Evolutionary conservation across 179 eudicot genomes (phyloP), one percentile per base, ranked within the genome.

Genomic region (Patellifolia procumbens): DNA sequence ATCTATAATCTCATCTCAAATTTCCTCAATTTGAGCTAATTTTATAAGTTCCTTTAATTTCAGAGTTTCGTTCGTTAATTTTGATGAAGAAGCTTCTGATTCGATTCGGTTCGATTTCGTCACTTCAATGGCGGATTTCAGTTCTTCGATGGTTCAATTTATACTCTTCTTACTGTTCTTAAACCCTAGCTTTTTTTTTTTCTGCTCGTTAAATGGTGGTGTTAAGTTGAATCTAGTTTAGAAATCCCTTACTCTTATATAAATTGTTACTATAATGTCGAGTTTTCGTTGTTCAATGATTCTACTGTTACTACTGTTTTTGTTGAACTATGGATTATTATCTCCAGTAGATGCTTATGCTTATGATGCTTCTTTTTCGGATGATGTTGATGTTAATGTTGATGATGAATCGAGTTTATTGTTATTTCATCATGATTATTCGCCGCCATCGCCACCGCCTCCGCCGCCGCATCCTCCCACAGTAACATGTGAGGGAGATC

Each of bases 391-490:
- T n/a, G 71, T 60, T 11, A 58, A 9, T 5, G 82, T 78, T 28
- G 80, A 75, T 16, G 74, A 61, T 15, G 84, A 83, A 31, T 76
- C 72, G n/a, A 51, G 15, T 43, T 5, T 42, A n/a, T 42, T 59
- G 35, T 74, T 78, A 28, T 67, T 58, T 19, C 74, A 75, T 20
- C 81, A 84, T 12, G 96, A 92, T 72, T 92, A 94, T 80, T 82
- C 96, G 3, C 96, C 96, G 26, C 97, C 97, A 19, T 76, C 94
- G 9, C 96, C 94, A 16, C 92, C 98, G 0, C 79, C 92, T 0
- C 89, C 91, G 9, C 87, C 92, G 15, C 93, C 95, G 5, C 88
- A 78, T 34, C 92, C 92, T 22, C 89, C 95, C 64, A 75, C 95
- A 28, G 87, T 87, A 35, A 82, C 97, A 3, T 95, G 99, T 77